These are phyloP conservation scores for Rhamnella rubrinervis DNA, from an alignment of 331 rosid genomes.

Conservation along the genomic window DNA sequence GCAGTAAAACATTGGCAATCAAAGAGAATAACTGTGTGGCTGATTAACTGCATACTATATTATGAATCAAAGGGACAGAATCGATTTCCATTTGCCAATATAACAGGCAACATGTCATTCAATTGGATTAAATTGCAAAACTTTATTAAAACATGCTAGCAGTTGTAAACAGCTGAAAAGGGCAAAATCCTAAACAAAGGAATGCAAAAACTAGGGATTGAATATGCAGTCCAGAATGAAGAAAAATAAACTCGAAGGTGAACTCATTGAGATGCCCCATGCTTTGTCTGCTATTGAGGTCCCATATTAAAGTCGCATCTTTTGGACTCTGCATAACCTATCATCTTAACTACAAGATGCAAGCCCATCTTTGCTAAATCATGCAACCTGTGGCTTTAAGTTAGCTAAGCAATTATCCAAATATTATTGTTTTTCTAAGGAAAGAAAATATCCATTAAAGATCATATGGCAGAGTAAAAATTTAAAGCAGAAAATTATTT, in stretches of 20 bases:
- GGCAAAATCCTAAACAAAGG: too few relatives aligned
- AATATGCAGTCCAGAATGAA: background rate
- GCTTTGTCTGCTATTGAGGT: background rate
- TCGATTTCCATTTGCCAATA: background rate
- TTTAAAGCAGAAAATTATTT: background rate
- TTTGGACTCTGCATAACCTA: background rate
- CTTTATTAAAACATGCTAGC: background rate
- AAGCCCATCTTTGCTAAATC: background rate
- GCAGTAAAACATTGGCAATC: conserved; percentile 10
- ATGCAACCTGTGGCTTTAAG: background rate
- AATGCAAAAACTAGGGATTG: background rate
- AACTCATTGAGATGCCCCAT: background rate
- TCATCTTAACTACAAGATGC: background rate
- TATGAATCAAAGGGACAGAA: background rate
- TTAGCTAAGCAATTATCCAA: background rate
- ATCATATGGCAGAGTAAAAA: conserved; percentile 3
- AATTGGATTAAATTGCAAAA: background rate
- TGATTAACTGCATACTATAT: background rate
- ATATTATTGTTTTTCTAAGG: background rate
- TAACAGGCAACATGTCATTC: background rate
- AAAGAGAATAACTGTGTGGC: background rate
- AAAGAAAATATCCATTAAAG: background rate
- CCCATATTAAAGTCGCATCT: background rate
- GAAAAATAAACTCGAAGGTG: background rate
- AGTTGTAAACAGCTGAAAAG: background rate